phyloP scores from a whole-genome alignment of 139 green algal genomes.

The Volvox africanus region DNA sequence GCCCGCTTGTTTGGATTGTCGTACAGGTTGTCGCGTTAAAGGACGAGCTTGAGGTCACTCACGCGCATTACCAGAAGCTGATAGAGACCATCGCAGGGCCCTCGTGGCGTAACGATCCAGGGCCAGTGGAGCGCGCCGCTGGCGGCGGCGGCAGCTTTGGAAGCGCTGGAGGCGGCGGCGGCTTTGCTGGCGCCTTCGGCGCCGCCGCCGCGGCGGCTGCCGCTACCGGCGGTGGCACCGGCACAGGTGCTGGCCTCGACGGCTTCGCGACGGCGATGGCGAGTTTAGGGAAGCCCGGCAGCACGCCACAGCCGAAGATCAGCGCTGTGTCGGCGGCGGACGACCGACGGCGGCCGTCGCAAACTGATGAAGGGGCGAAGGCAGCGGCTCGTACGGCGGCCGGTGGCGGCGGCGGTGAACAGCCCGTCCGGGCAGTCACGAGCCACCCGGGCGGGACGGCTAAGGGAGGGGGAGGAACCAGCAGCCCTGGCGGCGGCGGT shows the following conservation, averaged over 20 bases:
- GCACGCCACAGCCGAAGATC: neutral
- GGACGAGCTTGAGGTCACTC: constrained; percentile 69
- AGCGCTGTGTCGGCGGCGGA: neutral
- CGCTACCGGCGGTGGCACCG: neutral
- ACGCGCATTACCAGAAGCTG: constrained; percentile 74
- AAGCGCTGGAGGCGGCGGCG: neutral
- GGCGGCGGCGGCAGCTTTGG: neutral
- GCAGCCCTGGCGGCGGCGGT: neutral
- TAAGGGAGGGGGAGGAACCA: neutral
- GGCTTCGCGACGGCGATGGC: constrained; percentile 8
- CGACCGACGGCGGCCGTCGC: neutral
- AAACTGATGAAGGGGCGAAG: neutral
- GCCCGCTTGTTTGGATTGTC: too few species aligned
- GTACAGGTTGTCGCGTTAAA: constrained; percentile 49
- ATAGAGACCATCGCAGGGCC: constrained; percentile 56
- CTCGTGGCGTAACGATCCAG: constrained; percentile 41
- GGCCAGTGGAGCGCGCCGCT: constrained; percentile 48
- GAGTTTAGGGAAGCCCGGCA: constrained; percentile 9
- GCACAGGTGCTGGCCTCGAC: neutral
- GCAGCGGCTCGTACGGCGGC: neutral
- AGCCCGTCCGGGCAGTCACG: neutral
- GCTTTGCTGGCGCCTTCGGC: neutral
- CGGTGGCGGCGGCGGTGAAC: neutral
- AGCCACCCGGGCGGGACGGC: neutral
- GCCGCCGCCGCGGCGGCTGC: neutral